Base-by-base conservation (phyloP, 2,329 filamentous ascomycete genomes). In the Sarocladium oryzae region DNA sequence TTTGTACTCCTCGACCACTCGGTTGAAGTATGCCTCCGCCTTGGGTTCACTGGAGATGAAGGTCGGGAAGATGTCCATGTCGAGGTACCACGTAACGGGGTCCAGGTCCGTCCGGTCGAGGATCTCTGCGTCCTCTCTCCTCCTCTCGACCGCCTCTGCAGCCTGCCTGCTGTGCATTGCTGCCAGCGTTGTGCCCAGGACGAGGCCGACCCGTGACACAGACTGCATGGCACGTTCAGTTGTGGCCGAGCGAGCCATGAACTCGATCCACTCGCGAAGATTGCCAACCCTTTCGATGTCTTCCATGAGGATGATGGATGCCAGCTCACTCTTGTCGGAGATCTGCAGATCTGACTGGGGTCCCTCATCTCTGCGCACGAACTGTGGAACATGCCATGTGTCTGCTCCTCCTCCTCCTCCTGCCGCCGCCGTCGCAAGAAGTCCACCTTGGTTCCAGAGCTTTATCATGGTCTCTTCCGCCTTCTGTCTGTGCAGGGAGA, bases 401-500 rank as follows among this genome's bases (percentile, higher is more conserved):
- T 30, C 2, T 40, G 3, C 4, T 20, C n/a, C 23, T 30, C 28
- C 40, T 8, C 13, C 40, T 18, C 2, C 4, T 20, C n/a, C 23
- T 30, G 16, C 40, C 6, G 15, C 40, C 10, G n/a, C 24, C 5
- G 33, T 15, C 15, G n/a, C 33, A 8, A 33, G n/a, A 11, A 16
- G 28, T 4, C 28, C n/a, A 24, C 23, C 32, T 3, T 32, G 10
- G 5, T 16, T 23, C 30, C 11, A 41, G 15, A 28, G 21, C 5
- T n/a, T 41, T 33, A 52, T 37, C 2, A 49, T 20, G 2, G 43
- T 24, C n/a, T 43, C 30, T 20, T 52, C 51, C 7, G 48, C n/a
- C n/a, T 52, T 20, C 51, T 52, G 51, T 49, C 51, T 23, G 11
- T 38, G 18, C 15, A 52, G 26, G 24, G 51, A 52, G 24, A 52